Evolutionary conservation across 345 rosid species (phyloP).

Genomic region (Gossypium mustelinum): DNA sequence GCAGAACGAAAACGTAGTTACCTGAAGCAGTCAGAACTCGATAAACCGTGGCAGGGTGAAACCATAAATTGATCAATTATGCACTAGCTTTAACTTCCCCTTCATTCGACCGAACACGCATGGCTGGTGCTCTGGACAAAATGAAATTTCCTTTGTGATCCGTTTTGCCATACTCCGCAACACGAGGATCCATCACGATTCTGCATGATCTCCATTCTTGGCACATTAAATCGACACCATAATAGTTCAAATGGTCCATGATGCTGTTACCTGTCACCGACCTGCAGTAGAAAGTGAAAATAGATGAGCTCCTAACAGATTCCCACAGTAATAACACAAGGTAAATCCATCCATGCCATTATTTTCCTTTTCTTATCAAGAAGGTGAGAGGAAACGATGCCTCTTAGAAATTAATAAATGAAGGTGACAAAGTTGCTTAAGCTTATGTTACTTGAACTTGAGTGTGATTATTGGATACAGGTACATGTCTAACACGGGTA

Average conservation of each 20-base stretch:
- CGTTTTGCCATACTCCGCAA: slow-evolving; percentile 36
- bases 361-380: not conserved
- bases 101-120: slow-evolving; percentile 12
- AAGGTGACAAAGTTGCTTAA: not conserved
- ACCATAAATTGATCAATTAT: not conserved
- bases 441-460: not conserved
- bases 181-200: slow-evolving; percentile 51
- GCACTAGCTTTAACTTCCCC: slow-evolving; percentile 11
- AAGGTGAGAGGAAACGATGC: not conserved
- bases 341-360: slow-evolving; percentile 4
- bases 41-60: not conserved
- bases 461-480: not conserved
- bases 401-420: not conserved
- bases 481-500: not conserved
- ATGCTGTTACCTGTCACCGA: slow-evolving; percentile 77
- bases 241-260: slow-evolving; percentile 66
- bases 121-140: slow-evolving; percentile 40
- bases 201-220: slow-evolving; percentile 59
- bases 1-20: not conserved
- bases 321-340: not conserved
- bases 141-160: slow-evolving; percentile 65
- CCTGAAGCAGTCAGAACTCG: not conserved
- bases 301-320: not conserved
- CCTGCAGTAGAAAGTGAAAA: slow-evolving; percentile 34
- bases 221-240: slow-evolving; percentile 58